Base-by-base conservation (phyloP, 129 eudicot genomes). In the Tagetes patula region DNA sequence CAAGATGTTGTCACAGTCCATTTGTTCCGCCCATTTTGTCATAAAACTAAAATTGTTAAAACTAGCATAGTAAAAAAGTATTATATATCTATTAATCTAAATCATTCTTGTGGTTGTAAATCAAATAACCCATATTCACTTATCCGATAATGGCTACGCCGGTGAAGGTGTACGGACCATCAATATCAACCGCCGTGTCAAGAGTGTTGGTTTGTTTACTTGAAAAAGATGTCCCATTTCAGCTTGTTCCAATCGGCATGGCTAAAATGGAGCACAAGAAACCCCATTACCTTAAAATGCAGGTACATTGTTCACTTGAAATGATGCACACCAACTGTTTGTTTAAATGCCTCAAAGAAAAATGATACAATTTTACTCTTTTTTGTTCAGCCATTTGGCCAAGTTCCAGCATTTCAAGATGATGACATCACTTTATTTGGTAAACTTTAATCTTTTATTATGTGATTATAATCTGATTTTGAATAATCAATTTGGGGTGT, bases 381-480 rank as follows among this genome's bases (percentile, higher is more conserved):
- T 62, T 32, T 68, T 41, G 14, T 65, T 63, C 88, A 91, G 97
- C 97, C 97, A 6, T 91, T 91, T 78, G 97, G 97, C 9, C 97
- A 85, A 82, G 97, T 91, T 55, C 97, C 97, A 12, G 95, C 90
- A 20, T 91, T 87, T 79, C 84, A 91, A 76, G 97, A 88, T 73
- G 95, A 85, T 49, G 77, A 79, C 84, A 82, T 86, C 61, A 79
- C 91, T 70, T 83, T 91, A 8, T 87, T 91, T 53, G 97, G 95
- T 88, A 87, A 39, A 80, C 32, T 48, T 13, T 37, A 8, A 30
- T 48, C 12, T 11, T 6, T 2, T 45, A 8, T 65, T 6, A 58
- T 59, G 65, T 59, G 41, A 33, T 59, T 32, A 10, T 59, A 8
- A 31, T 56, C 39, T 7, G 30, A 5, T 20, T 55, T 48, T n/a